phyloP scores from a whole-genome alignment of 139 green algal species.

The Chlorella sp. region DNA sequence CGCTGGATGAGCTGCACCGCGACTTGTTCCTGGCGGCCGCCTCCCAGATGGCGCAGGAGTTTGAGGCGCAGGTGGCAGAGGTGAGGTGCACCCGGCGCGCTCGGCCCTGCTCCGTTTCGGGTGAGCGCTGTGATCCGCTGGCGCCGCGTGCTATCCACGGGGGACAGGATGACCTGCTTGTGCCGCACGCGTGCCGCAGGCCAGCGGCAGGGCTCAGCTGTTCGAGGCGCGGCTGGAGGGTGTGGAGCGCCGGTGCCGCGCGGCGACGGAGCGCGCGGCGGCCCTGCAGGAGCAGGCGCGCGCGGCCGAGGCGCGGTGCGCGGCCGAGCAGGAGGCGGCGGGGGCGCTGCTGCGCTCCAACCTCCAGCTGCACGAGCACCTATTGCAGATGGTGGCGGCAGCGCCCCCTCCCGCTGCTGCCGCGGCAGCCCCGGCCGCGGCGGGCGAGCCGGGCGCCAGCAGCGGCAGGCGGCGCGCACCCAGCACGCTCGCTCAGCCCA shows the following conservation, averaged over 20 bases:
- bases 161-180: not conserved
- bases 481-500: not conserved
- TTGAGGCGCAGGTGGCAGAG: not conserved
- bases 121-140: not conserved
- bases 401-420: not conserved
- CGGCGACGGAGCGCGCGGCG: not conserved
- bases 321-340: not conserved
- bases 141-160: not conserved
- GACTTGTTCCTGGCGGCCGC: conserved; percentile 12
- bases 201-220: not conserved
- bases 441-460: not conserved
- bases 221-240: not conserved
- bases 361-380: conserved; percentile 10
- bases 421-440: not conserved
- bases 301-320: not conserved
- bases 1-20: not conserved
- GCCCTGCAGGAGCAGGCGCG: not conserved
- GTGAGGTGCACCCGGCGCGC: not conserved
- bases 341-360: conserved; percentile 7
- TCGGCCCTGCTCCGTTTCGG: not conserved
- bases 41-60: not conserved
- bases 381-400: conserved; percentile 1
- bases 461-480: not conserved
- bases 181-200: not conserved
- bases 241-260: not conserved